Percentiles rank a stretch among this genome's conserved stretches.
Evolutionary conservation across 2,329 filamentous ascomycete species (phyloP).

Genomic region (Pseudogymnoascus sp.): DNA sequence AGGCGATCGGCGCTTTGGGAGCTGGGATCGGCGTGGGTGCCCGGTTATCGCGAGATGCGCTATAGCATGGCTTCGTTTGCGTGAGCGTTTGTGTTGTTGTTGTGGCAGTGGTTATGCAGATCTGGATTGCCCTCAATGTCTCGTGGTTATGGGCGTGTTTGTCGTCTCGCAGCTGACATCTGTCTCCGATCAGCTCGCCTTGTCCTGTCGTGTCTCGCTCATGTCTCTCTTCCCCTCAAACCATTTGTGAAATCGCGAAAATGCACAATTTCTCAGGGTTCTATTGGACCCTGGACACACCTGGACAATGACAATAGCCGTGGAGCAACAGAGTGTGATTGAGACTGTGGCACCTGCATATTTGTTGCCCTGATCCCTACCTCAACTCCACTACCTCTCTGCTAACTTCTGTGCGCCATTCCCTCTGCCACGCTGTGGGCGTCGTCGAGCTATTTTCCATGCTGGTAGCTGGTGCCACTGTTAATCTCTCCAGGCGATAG

Average conservation of each 20-base stretch:
- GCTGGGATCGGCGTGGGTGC: not conserved
- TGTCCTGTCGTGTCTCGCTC: not conserved
- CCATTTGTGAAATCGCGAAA: not conserved
- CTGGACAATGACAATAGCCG: not conserved
- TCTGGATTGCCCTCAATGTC: not conserved
- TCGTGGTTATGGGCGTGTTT: not conserved
- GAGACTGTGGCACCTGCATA: slow-evolving; percentile 7
- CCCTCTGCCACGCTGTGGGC: slow-evolving; percentile 2
- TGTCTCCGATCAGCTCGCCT: not conserved
- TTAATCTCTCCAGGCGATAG: not conserved
- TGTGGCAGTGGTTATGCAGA: not conserved
- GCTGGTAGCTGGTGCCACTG: not conserved
- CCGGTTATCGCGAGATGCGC: not conserved
- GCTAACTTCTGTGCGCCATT: slow-evolving; percentile 4
- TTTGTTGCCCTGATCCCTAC: not conserved
- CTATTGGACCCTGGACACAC: not conserved
- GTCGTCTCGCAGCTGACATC: not conserved
- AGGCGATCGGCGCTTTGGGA: not conserved
- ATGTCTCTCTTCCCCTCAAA: not conserved
- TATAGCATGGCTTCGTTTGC: not conserved
- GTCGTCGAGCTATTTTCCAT: not conserved
- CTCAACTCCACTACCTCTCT: not conserved
- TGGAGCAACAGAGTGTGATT: slow-evolving; percentile 8
- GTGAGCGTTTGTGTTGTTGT: not conserved
- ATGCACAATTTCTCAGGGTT: not conserved